These are phyloP conservation scores for Garcia nutans DNA, from an alignment of 345 rosid species.

Conservation along the genomic window DNA sequence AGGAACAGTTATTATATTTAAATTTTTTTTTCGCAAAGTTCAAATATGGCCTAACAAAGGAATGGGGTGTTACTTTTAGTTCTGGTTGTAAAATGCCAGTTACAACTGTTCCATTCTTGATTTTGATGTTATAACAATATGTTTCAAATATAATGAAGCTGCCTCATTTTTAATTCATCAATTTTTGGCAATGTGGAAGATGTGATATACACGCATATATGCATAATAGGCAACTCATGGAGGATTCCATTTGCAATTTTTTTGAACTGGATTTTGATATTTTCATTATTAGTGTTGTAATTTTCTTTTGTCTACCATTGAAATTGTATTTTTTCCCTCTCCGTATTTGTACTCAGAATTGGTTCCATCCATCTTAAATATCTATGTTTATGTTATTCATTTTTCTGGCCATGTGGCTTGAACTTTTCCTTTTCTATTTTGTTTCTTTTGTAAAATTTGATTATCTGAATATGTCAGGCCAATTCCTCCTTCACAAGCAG, in stretches of 20 bases:
- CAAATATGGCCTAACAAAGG: neutral
- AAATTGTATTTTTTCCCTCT: neutral
- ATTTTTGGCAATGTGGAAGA: neutral
- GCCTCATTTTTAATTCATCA: neutral
- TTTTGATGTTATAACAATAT: neutral
- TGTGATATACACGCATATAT: too few species aligned
- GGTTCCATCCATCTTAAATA: neutral
- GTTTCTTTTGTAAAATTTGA: neutral
- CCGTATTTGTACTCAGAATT: neutral
- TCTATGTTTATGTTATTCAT: neutral
- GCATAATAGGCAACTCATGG: neutral
- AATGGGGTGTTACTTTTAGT: neutral
- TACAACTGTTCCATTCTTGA: neutral
- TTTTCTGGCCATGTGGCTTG: neutral
- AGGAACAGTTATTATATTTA: neutral
- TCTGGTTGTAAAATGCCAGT: neutral
- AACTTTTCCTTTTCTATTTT: neutral
- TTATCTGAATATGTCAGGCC: slow-evolving; percentile 55
- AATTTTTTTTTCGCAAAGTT: neutral
- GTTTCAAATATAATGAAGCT: neutral
- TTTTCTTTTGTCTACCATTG: neutral
- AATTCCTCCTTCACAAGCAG: slow-evolving; percentile 93
- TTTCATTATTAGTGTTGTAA: neutral
- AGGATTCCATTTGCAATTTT: too few species aligned
- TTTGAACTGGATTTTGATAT: neutral